Conservation (phyloP, 2,329 filamentous ascomycete genomes). For the Neofusicoccum umdonicola region DNA sequence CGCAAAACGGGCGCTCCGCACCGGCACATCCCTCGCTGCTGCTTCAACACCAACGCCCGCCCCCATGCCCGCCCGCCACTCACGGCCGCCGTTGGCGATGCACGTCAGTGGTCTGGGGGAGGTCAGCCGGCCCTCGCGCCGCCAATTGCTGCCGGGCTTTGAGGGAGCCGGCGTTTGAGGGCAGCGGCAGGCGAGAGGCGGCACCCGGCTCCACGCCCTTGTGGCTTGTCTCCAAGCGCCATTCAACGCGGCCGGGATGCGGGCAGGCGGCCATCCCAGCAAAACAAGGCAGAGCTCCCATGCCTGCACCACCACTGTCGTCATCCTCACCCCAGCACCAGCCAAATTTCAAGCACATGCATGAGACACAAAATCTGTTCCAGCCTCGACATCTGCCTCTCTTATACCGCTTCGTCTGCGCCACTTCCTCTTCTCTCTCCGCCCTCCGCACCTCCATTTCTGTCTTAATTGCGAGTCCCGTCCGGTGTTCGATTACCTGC, state of each 20-base stretch:
- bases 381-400: background rate
- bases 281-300: slow-evolving; percentile 17
- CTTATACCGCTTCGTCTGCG: background rate
- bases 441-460: background rate
- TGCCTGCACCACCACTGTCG: slow-evolving; percentile 11
- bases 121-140: background rate
- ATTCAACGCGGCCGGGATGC: background rate
- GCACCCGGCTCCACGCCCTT: background rate
- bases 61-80: background rate
- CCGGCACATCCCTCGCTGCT: background rate
- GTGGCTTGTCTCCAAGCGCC: background rate
- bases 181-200: background rate
- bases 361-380: slow-evolving; percentile 3
- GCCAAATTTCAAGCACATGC: background rate
- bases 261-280: background rate
- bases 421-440: background rate
- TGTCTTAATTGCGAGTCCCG: background rate
- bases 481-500: background rate
- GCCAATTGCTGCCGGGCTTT: background rate
- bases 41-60: background rate
- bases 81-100: background rate
- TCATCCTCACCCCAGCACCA: background rate
- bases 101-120: background rate
- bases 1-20: background rate
- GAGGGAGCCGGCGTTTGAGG: background rate